Percentiles rank a stretch among this genome's conserved stretches.
Evolutionary conservation across 176 grass and related monocot species (phyloP).

Genomic region (Leersia perrieri): DNA sequence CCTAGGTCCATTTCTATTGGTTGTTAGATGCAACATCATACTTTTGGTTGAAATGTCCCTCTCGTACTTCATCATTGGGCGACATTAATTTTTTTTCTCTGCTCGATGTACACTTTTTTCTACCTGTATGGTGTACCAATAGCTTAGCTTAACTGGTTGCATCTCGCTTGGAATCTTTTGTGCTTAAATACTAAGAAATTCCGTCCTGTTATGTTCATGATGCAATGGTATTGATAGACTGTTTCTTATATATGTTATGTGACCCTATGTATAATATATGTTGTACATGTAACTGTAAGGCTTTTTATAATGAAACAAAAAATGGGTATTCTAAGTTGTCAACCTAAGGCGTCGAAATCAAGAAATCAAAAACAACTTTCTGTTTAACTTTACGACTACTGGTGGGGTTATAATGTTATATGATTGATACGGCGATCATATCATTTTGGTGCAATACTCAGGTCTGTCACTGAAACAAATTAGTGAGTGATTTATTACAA

Average conservation of each 20-base stretch:
- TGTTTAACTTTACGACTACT: background rate
- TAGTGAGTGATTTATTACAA: background rate
- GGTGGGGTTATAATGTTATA: slow-evolving; percentile 4
- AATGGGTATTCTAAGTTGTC: background rate
- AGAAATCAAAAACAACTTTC: background rate
- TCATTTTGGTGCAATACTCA: background rate
- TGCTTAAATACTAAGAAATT: background rate
- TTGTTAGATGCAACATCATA: slow-evolving; percentile 46
- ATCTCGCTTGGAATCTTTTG: slow-evolving; percentile 16
- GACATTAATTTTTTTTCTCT: slow-evolving; percentile 15
- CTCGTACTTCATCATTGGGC: slow-evolving; percentile 44
- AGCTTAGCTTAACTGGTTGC: slow-evolving; percentile 19
- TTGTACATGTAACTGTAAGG: background rate
- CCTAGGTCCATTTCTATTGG: slow-evolving; percentile 48
- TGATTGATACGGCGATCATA: slow-evolving; percentile 40
- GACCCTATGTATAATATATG: background rate
- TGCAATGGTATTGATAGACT: background rate
- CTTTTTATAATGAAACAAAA: slow-evolving; percentile 1
- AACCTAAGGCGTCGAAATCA: background rate
- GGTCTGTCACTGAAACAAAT: background rate
- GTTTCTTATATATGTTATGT: background rate
- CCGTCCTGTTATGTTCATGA: background rate
- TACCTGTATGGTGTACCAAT: slow-evolving; percentile 49
- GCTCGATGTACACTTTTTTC: slow-evolving; percentile 41
- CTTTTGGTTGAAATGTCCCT: slow-evolving; percentile 48